phyloP scores from a whole-genome alignment of 306 rosid genomes.

The Benincasa hispida region DNA sequence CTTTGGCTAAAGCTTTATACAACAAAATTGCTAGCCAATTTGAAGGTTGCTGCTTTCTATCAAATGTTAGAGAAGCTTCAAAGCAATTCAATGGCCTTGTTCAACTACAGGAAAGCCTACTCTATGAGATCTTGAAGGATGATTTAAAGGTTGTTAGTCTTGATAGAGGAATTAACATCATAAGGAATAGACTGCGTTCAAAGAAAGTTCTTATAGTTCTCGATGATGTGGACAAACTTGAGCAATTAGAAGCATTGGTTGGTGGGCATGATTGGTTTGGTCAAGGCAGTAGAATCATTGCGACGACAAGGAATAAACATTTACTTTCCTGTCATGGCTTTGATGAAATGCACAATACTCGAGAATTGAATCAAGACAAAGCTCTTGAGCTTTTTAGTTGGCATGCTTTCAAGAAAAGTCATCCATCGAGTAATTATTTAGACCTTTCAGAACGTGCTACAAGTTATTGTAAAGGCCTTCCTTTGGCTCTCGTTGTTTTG shows the following conservation, averaged over 20 bases:
- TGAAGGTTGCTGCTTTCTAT: neutral
- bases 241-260: neutral
- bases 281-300: constrained; percentile 9
- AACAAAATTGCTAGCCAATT: neutral
- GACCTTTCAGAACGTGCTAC: constrained; percentile 2
- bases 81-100: neutral
- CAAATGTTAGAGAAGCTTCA: neutral
- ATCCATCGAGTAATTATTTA: neutral
- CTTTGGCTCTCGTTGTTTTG: constrained; percentile 25
- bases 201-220: constrained; percentile 7
- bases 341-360: neutral
- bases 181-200: neutral
- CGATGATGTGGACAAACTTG: neutral
- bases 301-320: constrained; percentile 9
- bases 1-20: constrained; percentile 13
- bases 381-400: constrained; percentile 7
- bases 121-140: neutral
- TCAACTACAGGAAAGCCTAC: constrained; percentile 10
- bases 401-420: constrained; percentile 14
- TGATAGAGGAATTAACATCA: neutral
- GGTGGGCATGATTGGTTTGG: constrained; percentile 7
- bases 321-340: neutral
- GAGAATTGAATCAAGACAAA: neutral
- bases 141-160: neutral
- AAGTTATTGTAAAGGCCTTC: constrained; percentile 18